Base-by-base conservation (phyloP, 305 asterid species). In the Fraxinus platypoda region DNA sequence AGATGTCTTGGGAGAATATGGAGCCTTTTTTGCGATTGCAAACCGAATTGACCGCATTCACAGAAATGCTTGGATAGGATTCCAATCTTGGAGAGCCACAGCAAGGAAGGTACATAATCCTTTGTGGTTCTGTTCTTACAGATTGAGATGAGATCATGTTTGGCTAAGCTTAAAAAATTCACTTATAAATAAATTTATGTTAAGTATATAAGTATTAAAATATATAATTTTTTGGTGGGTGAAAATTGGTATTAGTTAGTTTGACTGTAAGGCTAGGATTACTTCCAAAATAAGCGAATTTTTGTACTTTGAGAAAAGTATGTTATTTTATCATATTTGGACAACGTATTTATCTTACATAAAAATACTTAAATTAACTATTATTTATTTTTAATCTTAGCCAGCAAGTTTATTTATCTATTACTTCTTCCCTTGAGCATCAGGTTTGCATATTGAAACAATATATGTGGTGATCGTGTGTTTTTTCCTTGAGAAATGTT, bases 61-160 rank as follows among this genome's bases (percentile, higher is more conserved):
- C 84, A 95, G 91, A 87, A 97, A 93, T 90, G 93, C 98, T 87
- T 97, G 99, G 99, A 94, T 97, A 83, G 98, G 99, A 38, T 97
- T 97, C 83, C 98, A 93, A 66, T 97, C 98, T 57, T 97, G 99
- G 99, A 89, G 99, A 87, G 92, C 90, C 81, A 93, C 97, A 49
- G 98, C 99, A 41, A 90, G 87, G 80, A 91, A 80, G 95, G 99
- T 93, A 91, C 59, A 86, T 76, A 70, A 72, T 85, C 74, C 52
- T 19, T 82, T 81, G 11, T 37, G n/a, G 9, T 66, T 35, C 23
- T 79, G 72, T 80, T 78, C 82, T 79, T 78, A n/a, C 28, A 30
- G 17, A 26, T 72, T 46, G 41, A 71, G 41, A 71, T 43, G 75
- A 71, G 76, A 33, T 8, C 43, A n/a, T 71, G 76, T 71, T 71